Evolutionary conservation across 139 green algal genomes (phyloP), one percentile per base, ranked within the genome.

Genomic region (Haematococcus sp.): DNA sequence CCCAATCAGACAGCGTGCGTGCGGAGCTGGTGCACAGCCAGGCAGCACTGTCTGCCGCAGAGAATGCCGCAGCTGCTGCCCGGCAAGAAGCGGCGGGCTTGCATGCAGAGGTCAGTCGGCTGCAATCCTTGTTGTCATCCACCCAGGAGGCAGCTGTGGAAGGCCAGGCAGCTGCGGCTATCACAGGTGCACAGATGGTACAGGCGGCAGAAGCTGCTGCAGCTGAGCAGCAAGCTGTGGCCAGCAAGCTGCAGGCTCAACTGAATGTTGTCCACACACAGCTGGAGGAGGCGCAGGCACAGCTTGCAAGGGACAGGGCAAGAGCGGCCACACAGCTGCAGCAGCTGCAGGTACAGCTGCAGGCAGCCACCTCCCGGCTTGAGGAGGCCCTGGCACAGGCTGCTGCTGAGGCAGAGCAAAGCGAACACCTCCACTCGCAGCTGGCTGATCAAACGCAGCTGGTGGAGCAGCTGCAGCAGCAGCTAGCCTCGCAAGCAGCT

Each of bases 231-330:
- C 40, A 49, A 23, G 59, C 13, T 17, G 58, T 60, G 25, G 60
- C 43, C 17, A 27, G 35, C 43, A 59, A 67, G 44, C 71, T 76
- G 34, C 58, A 34, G 34, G 34, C 11, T 16, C 58, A 59, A 17
- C n/a, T 76, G 19, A 16, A 28, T 23, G 35, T 60, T 56, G 32
- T 76, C 25, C 25, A 23, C 3, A 56, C 4, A 40, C 70, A 61
- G 59, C 40, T 76, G 52, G 51, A 78, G 63, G 3, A 32, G 4
- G 30, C n/a, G 1, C 32, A 32, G 30, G 9, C 44, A 22, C 43
- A 58, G 60, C 60, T 55, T 27, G 30, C 44, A 3, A 16, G 17
- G 27, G 49, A 71, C 40, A 7, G 16, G 0, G 40, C 15, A 5
- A 40, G 35, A 4, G 28, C 44, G 71, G 23, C 30, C 5, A n/a